phyloP scores from a whole-genome alignment of 306 rosid genomes.

The Prunus padus region DNA sequence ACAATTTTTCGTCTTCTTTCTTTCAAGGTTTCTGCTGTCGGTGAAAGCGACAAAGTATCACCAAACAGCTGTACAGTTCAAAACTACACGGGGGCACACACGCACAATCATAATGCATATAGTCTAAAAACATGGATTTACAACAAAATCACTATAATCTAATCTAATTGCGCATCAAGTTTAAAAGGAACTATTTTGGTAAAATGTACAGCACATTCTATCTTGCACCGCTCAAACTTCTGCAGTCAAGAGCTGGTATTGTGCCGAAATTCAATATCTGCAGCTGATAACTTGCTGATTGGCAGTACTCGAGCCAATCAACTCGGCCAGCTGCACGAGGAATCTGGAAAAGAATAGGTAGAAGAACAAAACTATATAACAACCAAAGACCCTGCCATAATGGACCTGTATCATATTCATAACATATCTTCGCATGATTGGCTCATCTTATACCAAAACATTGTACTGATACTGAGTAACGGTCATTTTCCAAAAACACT shows the following conservation, averaged over 20 bases:
- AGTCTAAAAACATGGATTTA: not conserved
- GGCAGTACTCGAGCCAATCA: conserved; percentile 56
- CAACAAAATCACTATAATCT: not conserved
- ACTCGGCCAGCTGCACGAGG: conserved; percentile 77
- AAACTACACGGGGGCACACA: no score
- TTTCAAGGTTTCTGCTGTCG: not conserved
- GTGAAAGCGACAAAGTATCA: not conserved
- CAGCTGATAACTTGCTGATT: conserved; percentile 84
- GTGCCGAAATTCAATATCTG: conserved; percentile 47
- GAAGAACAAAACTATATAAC: not conserved
- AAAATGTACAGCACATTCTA: conserved; percentile 64
- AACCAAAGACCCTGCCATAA: not conserved
- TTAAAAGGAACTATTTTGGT: not conserved
- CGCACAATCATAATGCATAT: not conserved
- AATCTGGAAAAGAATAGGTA: not conserved
- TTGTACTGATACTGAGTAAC: not conserved
- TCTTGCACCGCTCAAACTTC: conserved; percentile 57
- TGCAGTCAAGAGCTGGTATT: conserved; percentile 81
- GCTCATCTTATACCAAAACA: not conserved
- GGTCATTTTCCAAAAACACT: not conserved
- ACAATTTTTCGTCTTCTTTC: not conserved
- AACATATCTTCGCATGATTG: not conserved
- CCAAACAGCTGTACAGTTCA: no score
- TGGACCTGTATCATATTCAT: not conserved
- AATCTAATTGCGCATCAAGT: not conserved